Conservation (phyloP, 1,139 yeast genomes). For the Suhomyces maxii region DNA sequence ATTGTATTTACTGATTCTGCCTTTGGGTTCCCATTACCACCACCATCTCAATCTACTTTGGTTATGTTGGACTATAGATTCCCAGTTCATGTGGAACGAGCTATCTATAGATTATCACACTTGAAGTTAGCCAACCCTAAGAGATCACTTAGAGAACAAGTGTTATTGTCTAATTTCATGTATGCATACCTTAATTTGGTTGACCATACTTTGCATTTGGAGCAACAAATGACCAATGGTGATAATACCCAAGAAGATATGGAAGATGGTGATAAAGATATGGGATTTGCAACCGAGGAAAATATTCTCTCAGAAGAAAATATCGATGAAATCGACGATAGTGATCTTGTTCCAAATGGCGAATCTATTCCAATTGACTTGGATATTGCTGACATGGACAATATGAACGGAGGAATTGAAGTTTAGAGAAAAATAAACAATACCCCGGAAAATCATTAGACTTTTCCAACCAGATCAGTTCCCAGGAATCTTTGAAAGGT, state of each 20-base stretch:
- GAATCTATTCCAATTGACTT: slow-evolving; percentile 21
- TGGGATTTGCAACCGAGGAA: slow-evolving; percentile 10
- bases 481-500: too few relatives aligned
- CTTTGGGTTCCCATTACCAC: slow-evolving; percentile 83
- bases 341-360: slow-evolving; percentile 12
- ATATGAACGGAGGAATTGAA: slow-evolving; percentile 11
- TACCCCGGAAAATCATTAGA: background rate
- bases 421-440: slow-evolving; percentile 4
- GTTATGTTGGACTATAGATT: slow-evolving; percentile 82
- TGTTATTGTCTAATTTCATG: slow-evolving; percentile 91
- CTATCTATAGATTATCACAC: slow-evolving; percentile 89
- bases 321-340: slow-evolving; percentile 14
- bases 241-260: slow-evolving; percentile 18
- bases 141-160: slow-evolving; percentile 88
- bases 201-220: slow-evolving; percentile 80
- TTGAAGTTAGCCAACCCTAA: slow-evolving; percentile 91
- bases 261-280: slow-evolving; percentile 16
- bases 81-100: slow-evolving; percentile 94
- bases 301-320: slow-evolving; percentile 14
- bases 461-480: too few relatives aligned
- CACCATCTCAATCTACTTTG: slow-evolving; percentile 70
- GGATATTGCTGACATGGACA: slow-evolving; percentile 14
- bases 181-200: slow-evolving; percentile 93
- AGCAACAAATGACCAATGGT: slow-evolving; percentile 43
- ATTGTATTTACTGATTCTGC: slow-evolving; percentile 78